Evolutionary conservation across 1,284 basidiomycete species (phyloP).

Genomic region (Marasmius oreades): DNA sequence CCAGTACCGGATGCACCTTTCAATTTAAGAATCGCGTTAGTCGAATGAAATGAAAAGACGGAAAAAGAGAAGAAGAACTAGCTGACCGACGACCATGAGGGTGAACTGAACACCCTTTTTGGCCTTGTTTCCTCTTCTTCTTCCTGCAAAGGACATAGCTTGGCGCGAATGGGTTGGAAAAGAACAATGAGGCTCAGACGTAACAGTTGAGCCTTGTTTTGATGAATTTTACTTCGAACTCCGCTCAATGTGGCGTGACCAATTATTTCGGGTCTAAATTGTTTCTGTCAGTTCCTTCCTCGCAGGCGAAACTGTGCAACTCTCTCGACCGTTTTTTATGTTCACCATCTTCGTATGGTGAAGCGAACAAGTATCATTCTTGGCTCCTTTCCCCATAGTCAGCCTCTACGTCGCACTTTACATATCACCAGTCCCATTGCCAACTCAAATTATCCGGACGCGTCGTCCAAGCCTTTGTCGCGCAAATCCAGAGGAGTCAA

Average conservation of each 20-base stretch:
- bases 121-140: conserved; percentile 90
- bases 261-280: conserved; percentile 6
- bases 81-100: conserved; percentile 90
- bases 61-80: conserved; percentile 26
- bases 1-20: conserved; percentile 93
- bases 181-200: conserved; percentile 16
- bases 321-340: neutral
- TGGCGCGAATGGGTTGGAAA: conserved; percentile 9
- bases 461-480: neutral
- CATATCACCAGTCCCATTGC: neutral
- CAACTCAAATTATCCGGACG: neutral
- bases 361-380: neutral
- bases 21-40: conserved; percentile 17
- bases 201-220: conserved; percentile 9
- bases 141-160: conserved; percentile 79
- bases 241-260: conserved; percentile 34
- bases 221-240: conserved; percentile 34
- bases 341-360: conserved; percentile 1
- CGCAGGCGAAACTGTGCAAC: neutral
- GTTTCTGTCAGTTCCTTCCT: neutral
- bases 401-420: neutral
- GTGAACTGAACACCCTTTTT: conserved; percentile 98
- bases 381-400: neutral
- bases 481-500: conserved; percentile 18
- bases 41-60: conserved; percentile 14